Evolutionary conservation across 495 filamentous ascomycete genomes (phyloP).

Genomic region (Xylaria telfairii): DNA sequence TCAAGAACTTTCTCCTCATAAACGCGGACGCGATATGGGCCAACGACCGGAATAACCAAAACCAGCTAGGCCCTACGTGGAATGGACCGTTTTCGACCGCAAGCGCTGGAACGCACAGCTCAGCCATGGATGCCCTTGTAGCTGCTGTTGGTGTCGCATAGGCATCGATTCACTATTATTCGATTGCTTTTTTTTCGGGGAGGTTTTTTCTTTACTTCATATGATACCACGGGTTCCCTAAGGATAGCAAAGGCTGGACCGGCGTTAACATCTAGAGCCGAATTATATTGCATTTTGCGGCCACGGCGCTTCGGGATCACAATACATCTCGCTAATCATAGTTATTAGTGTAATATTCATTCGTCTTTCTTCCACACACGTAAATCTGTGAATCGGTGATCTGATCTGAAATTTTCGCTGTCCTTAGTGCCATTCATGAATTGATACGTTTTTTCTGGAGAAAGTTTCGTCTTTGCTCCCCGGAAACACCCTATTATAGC

Average conservation of each 20-base stretch:
- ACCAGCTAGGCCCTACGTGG: slow-evolving; percentile 65
- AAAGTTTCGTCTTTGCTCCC: neutral
- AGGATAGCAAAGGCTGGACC: neutral
- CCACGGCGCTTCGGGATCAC: neutral
- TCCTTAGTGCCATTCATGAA: neutral
- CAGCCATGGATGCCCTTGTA: slow-evolving; percentile 72
- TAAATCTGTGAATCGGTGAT: neutral
- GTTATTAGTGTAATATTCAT: slow-evolving; percentile 4
- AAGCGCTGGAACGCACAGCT: slow-evolving; percentile 67
- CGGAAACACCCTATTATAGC: neutral
- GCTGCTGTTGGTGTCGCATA: slow-evolving; percentile 60
- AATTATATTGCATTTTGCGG: neutral
- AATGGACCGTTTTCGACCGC: slow-evolving; percentile 56
- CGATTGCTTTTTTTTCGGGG: too few species aligned
- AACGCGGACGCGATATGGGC: slow-evolving; percentile 74
- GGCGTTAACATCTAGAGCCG: neutral
- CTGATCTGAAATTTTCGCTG: neutral
- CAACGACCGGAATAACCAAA: slow-evolving; percentile 59
- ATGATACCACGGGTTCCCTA: slow-evolving; percentile 20
- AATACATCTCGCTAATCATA: neutral
- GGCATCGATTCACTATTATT: neutral
- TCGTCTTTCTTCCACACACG: neutral
- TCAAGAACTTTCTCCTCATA: slow-evolving; percentile 59
- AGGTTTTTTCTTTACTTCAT: neutral
- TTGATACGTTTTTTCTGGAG: neutral